Conservation (phyloP, 1,139 yeast genomes). For the Pichia sp. region DNA sequence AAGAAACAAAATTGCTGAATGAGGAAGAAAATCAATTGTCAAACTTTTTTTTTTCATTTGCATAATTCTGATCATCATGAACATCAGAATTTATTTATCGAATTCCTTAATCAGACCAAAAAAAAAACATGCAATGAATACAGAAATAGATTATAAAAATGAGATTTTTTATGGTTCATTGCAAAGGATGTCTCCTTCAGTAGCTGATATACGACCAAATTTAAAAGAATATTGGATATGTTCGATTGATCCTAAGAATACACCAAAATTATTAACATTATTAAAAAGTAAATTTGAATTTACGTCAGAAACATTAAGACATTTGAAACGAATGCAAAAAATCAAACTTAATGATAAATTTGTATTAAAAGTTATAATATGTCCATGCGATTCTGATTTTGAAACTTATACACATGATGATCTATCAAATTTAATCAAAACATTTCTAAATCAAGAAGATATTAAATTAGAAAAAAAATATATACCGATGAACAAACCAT, state of each 20-base stretch:
- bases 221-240: constrained; percentile 54
- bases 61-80: no score
- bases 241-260: constrained; percentile 38
- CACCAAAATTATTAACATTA: constrained; percentile 31
- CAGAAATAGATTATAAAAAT: constrained; percentile 41
- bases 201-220: constrained; percentile 28
- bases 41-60: no score
- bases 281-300: constrained; percentile 23
- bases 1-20: no score
- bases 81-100: no score
- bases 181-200: constrained; percentile 37
- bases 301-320: constrained; percentile 37
- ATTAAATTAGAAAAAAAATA: constrained; percentile 25
- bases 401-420: constrained; percentile 11
- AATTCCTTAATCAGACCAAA: not conserved
- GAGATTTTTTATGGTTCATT: constrained; percentile 44
- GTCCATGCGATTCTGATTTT: constrained; percentile 13
- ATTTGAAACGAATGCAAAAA: constrained; percentile 35
- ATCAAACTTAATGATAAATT: not conserved
- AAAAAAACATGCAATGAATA: not conserved
- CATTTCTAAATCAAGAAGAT: constrained; percentile 18
- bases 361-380: constrained; percentile 29
- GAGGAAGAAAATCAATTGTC: no score
- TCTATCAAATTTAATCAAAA: constrained; percentile 16
- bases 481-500: constrained; percentile 52